Evolutionary conservation across 2,329 filamentous ascomycete genomes (phyloP).

Genomic region (Fusarium sp.): DNA sequence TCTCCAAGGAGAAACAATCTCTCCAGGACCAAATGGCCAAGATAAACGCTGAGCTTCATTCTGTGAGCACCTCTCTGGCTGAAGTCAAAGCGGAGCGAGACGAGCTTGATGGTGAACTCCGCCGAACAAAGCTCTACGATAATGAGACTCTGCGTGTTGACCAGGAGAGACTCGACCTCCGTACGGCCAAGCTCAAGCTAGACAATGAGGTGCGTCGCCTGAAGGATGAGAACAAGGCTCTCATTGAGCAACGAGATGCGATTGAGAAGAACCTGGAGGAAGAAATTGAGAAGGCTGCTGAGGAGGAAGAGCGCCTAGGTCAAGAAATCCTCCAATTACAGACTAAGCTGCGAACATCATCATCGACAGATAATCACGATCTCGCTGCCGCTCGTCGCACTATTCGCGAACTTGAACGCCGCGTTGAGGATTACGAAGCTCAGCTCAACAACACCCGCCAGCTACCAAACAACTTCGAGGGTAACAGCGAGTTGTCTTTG

Average conservation of each 20-base stretch:
- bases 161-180: conserved; percentile 75
- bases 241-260: conserved; percentile 66
- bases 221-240: conserved; percentile 69
- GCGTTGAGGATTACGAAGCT: conserved; percentile 65
- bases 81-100: conserved; percentile 74
- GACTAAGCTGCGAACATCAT: conserved; percentile 57
- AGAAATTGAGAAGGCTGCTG: conserved; percentile 72
- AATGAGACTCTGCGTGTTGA: conserved; percentile 71
- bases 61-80: conserved; percentile 65
- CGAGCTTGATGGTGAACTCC: conserved; percentile 71
- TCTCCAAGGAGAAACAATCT: conserved; percentile 69
- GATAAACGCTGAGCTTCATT: conserved; percentile 69
- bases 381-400: conserved; percentile 69
- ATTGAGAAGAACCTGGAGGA: conserved; percentile 73
- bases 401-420: conserved; percentile 72
- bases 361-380: conserved; percentile 62
- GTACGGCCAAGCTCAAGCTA: conserved; percentile 73
- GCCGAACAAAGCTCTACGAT: conserved; percentile 64
- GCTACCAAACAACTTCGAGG: conserved; percentile 53
- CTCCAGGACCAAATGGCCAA: conserved; percentile 72
- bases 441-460: conserved; percentile 53
- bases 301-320: conserved; percentile 72
- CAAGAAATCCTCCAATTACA: conserved; percentile 66
- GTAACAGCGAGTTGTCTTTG: conserved; percentile 66
- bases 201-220: conserved; percentile 74